Base-by-base conservation (phyloP, 768 basidiomycete species). In the Mycena latifolia region DNA sequence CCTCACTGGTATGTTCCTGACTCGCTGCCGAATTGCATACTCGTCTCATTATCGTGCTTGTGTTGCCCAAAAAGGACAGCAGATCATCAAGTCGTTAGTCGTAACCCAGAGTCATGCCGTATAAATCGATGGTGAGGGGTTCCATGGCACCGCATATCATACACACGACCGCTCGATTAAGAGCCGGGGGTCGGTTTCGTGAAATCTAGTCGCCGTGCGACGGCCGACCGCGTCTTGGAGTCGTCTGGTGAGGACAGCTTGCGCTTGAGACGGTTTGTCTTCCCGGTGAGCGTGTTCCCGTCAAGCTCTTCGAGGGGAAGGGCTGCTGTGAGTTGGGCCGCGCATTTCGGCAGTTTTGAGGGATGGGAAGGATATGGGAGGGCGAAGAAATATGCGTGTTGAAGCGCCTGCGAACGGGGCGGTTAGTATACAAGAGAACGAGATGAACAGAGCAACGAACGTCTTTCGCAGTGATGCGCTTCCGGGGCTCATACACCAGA, bases 321-420 rank as follows among this genome's bases (percentile, higher is more conserved):
- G 22, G 79, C 76, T 8, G 79, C 72, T n/a, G 58, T 59, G 25
- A 80, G 72, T 62, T 82, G 81, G 8, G 79, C 78, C 33, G 80
- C 77, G 61, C 84, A 85, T 86, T 96, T 94, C 0, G 98, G 98
- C 1, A 99, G 85, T 72, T 94, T 92, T 10, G 89, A 90, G 0
- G 95, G 95, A 68, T 93, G 92, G 0, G 96, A 91, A 0, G 98
- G 96, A 70, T 92, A 89, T 10, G 96, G 96, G 5, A 92, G 81
- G 14, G 92, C 88, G 45, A 87, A 87, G 82, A 99, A 98, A 77
- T 97, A 99, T 4, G 92, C 81, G 73, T 99, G 96, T 52, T 85
- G 77, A 18, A 99, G 88, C 11, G 95, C 93, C 95, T 97, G 14
- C 45, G 69, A 10, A 28, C 1, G 41, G 22, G 17, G 12, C n/a